Evolutionary conservation across 2,329 filamentous ascomycete genomes (phyloP), one percentile per base, ranked within the genome.

Genomic region (Cladophialophora yegresii): DNA sequence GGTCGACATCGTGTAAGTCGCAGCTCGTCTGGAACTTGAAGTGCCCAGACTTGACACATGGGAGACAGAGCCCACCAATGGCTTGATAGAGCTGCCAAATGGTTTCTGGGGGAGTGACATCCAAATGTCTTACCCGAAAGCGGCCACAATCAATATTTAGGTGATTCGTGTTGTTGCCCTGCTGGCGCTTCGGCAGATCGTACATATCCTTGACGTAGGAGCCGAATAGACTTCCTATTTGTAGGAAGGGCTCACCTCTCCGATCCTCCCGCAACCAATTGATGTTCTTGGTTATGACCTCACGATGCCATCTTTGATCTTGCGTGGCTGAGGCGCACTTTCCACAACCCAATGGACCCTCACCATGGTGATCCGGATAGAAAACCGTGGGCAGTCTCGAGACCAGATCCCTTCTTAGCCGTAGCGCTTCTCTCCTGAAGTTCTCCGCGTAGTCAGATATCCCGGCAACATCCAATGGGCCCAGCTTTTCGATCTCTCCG

Each of bases 61-160:
- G 33, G 36, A 58, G 30, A 47, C 55, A 58, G 22, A 58, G 26
- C 2, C 55, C 55, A 8, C 55, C 55, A n/a, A 58, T 58, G 10
- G 23, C 40, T 22, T 10, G 5, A 45, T 58, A 58, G 22, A 47
- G 23, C 1, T 49, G 33, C 13, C 36, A 58, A 10, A 49, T 33
- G 5, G 43, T 16, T 28, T 58, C 55, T 6, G 16, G 2, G 6
- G 30, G 26, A 9, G 26, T 2, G 22, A 58, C 9, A 5, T 58
- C 55, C 10, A 23, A n/a, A 20, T 49, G 20, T 16, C 55, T 33
- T 12, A 32, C n/a, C 10, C 55, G 40, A 26, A 58, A 58, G 2
- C 55, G n/a, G 16, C 55, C 40, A 7, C 55, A 58, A 5, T 7
- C 6, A 40, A 49, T 5, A 2, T 36, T 13, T 16, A 10, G 12